Evolutionary conservation across 345 rosid genomes (phyloP).

Genomic region (Lepidium didymum): DNA sequence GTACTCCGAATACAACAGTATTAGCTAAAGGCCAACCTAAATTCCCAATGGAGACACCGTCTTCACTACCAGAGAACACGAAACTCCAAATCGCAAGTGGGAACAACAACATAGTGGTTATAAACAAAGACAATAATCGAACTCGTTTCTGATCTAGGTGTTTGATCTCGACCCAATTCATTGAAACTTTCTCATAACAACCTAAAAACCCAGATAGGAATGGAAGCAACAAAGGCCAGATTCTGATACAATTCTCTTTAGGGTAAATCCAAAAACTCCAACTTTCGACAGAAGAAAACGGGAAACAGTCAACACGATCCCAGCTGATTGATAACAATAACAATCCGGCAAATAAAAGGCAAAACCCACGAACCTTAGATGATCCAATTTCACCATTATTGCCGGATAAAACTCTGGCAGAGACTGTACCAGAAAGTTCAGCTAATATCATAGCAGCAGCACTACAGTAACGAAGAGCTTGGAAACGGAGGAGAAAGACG

Average conservation of each 20-base stretch:
- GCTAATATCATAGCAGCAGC: slow-evolving; percentile 93
- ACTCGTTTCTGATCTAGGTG: slow-evolving; percentile 63
- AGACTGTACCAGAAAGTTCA: slow-evolving; percentile 63
- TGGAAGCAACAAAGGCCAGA: slow-evolving; percentile 83
- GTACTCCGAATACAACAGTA: slow-evolving; percentile 83
- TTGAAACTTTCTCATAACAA: slow-evolving; percentile 69
- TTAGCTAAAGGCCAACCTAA: slow-evolving; percentile 89
- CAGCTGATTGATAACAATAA: slow-evolving; percentile 70
- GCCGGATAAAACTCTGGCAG: slow-evolving; percentile 41
- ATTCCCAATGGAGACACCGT: slow-evolving; percentile 44
- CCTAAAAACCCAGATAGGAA: slow-evolving; percentile 83
- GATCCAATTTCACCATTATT: slow-evolving; percentile 22
- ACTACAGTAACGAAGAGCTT: slow-evolving; percentile 86
- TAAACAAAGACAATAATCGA: slow-evolving; percentile 59
- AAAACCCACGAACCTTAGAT: slow-evolving; percentile 54
- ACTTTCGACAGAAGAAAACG: slow-evolving; percentile 39
- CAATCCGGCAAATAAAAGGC: slow-evolving; percentile 52
- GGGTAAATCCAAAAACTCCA: slow-evolving; percentile 42
- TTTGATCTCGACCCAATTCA: slow-evolving; percentile 57
- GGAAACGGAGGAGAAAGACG: slow-evolving; percentile 77
- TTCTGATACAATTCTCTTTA: slow-evolving; percentile 52
- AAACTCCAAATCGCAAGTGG: slow-evolving; percentile 70
- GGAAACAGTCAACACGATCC: slow-evolving; percentile 87
- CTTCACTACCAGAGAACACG: slow-evolving; percentile 38
- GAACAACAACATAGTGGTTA: slow-evolving; percentile 56